Evolutionary conservation across 768 basidiomycete species (phyloP), one percentile per base, ranked within the genome.

Genomic region (Tricholoma terreum): DNA sequence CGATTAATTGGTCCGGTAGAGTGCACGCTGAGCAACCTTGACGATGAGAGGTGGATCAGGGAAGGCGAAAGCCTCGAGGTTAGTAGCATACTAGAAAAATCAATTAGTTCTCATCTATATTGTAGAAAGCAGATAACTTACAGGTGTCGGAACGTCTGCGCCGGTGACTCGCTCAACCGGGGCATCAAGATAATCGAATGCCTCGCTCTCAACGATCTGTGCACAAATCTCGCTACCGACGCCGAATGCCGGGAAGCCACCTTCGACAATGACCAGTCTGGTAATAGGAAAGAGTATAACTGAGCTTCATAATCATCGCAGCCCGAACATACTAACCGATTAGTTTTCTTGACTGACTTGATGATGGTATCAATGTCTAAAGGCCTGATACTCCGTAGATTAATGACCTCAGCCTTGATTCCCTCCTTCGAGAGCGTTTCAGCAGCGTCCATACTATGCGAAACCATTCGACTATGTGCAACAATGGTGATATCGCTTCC

Each of bases 181-280:
- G 17, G 96, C 95, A 76, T 99, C 97, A 34, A 99, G 88, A 79
- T 93, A 98, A 77, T 98, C 94, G 69, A 96, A 99, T 2, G 94
- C 96, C 67, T 97, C 93, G 65, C 92, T 92, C 81, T 99, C 97
- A 55, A 96, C 81, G 65, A 98, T 93, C 74, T 98, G 95, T 12
- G 97, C 97, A 64, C 92, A 92, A 67, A 99, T 96, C 76, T 99
- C 97, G 65, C 94, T 95, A 62, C 97, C 97, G 55, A 99, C 96
- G 77, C 97, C 94, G 73, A 98, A 98, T 50, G 84, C 87, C 36
- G 97, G 97, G 93, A 97, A 99, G 36, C 97, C 97, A 73, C 96
- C 96, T 75, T 99, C 97, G 51, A 94, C 95, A 56, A 90, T 92
- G 54, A 99, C 80, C 61, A 99, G 83, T 56, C 92, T 94, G 61